Evolutionary conservation across 73 alveolate genomes (phyloP), one percentile per base, ranked within the genome.

Genomic region (Tetrahymena borealis): DNA sequence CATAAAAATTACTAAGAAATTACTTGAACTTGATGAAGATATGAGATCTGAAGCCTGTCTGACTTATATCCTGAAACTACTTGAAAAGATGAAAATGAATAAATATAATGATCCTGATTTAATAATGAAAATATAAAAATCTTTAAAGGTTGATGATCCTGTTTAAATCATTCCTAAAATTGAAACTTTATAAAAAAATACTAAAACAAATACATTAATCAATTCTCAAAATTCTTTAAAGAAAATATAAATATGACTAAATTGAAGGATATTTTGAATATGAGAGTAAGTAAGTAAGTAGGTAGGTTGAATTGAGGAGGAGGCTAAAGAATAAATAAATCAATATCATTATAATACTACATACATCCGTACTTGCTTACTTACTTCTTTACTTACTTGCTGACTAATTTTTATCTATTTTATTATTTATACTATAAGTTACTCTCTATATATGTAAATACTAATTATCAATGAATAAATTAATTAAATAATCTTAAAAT

Each of bases 11-110:
- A 60, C 93, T 15, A 93, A 93, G 39, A 85, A 92, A 32, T 15
- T 79, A 85, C 32, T 93, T 39, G 95, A 93, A n/a, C 91, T 93
- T 4, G 95, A 93, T 85, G 95, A 93, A 85, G 91, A 93, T 6
- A 79, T 93, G 93, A 93, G 91, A 85, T 79, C 90, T 40, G 93
- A 93, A 79, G 95, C 93, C 13, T 85, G 93, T 39, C 90, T 93
- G 79, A 91, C 91, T 11, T 93, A 79, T 43, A 85, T 93, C 10
- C 91, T 93, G 38, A 93, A 93, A 41, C 35, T 92, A 18, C 38
- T 92, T 32, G 95, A 92, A 28, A 92, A 77, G 33, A 92, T 92
- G 93, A 92, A 92, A 40, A 32, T 78, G 28, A 78, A 79, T 24
- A 37, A 92, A 9, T 78, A 33, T 39, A 78, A 92, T 91, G 94